Evolutionary conservation across 345 rosid species (phyloP).

Genomic region (Acer campestre): DNA sequence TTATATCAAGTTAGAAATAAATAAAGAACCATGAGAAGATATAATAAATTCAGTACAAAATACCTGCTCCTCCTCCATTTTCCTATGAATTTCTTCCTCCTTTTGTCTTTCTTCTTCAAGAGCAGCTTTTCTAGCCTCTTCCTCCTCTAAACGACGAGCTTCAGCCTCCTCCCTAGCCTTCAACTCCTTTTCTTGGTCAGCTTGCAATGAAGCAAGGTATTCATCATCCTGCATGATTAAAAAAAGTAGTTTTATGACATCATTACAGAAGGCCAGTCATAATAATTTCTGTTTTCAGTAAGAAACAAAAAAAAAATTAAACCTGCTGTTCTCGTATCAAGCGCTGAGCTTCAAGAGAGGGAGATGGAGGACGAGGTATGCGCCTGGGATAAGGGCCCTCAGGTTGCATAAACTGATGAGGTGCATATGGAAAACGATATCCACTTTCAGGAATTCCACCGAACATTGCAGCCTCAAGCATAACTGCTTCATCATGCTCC

Average conservation of each 20-base stretch:
- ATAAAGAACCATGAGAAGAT: neutral
- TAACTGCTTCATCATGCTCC: slow-evolving; percentile 99
- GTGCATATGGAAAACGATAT: slow-evolving; percentile 59
- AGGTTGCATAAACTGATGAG: slow-evolving; percentile 60
- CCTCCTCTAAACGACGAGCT: slow-evolving; percentile 73
- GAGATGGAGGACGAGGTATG: slow-evolving; percentile 81
- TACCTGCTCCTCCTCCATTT: slow-evolving; percentile 92
- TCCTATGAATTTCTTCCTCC: slow-evolving; percentile 76
- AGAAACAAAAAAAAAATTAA: slow-evolving; percentile 11
- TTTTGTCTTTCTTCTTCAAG: slow-evolving; percentile 69
- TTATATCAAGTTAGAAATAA: neutral
- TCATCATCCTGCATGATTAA: slow-evolving; percentile 81
- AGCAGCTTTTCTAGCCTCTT: slow-evolving; percentile 74
- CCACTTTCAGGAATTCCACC: slow-evolving; percentile 95
- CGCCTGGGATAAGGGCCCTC: slow-evolving; percentile 52
- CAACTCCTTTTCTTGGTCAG: slow-evolving; percentile 92
- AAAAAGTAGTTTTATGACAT: slow-evolving; percentile 3
- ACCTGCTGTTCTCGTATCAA: slow-evolving; percentile 99
- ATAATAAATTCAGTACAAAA: neutral
- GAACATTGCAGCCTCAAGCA: slow-evolving; percentile 99
- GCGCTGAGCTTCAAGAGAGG: slow-evolving; percentile 93
- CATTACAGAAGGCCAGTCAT: neutral
- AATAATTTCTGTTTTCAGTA: neutral
- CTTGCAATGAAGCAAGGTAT: slow-evolving; percentile 92
- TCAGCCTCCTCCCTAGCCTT: slow-evolving; percentile 85